These are phyloP conservation scores for Populus tomentosa DNA, from an alignment of 441 rosid genomes.

Conservation along the genomic window DNA sequence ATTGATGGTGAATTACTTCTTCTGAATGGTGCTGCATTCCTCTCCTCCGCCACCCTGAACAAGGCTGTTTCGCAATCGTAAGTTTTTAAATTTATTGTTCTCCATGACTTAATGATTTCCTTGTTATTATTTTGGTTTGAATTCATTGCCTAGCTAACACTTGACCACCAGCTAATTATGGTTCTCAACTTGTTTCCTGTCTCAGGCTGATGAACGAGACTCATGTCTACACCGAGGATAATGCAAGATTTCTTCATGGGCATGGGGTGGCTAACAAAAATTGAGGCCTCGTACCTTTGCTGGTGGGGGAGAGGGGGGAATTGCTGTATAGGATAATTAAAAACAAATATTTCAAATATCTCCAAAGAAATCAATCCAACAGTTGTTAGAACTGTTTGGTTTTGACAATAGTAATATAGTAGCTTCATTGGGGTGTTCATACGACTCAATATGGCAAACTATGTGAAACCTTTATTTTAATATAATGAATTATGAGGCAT, in stretches of 20 bases:
- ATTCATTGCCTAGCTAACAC: neutral
- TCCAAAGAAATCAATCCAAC: constrained; percentile 18
- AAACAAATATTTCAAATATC: neutral
- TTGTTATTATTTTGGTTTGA: neutral
- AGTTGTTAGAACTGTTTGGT: constrained; percentile 13
- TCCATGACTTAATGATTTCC: neutral
- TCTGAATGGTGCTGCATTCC: constrained; percentile 66
- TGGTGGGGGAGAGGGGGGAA: constrained; percentile 7
- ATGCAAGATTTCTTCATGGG: constrained; percentile 88
- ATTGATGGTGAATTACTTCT: constrained; percentile 61
- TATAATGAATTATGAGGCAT: constrained; percentile 11
- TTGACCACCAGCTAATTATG: neutral
- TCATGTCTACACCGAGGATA: constrained; percentile 83
- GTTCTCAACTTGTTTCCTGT: neutral
- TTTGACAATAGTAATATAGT: neutral
- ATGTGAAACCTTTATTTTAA: neutral
- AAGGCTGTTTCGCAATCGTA: constrained; percentile 71
- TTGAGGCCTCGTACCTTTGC: constrained; percentile 18
- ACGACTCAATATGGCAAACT: neutral
- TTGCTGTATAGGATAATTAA: constrained; percentile 26
- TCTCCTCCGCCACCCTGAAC: constrained; percentile 76
- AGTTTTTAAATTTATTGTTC: constrained; percentile 8
- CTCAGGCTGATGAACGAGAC: constrained; percentile 81
- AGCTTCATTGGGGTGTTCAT: constrained; percentile 8
- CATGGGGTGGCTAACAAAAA: constrained; percentile 64